These are phyloP conservation scores for Starmerella apis DNA, from an alignment of 805 yeast genomes.

Conservation along the genomic window DNA sequence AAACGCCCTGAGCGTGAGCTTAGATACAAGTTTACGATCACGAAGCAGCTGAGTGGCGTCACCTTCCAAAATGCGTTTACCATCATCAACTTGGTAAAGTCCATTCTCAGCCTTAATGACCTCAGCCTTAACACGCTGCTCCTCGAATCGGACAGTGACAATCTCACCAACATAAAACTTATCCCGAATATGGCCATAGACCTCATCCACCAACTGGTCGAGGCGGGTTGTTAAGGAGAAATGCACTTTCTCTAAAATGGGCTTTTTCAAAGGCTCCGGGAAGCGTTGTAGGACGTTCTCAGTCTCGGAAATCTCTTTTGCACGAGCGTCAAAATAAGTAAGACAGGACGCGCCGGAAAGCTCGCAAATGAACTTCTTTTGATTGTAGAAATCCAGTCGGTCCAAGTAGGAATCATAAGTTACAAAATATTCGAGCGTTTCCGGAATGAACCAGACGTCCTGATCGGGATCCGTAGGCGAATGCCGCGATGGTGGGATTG, in stretches of 20 bases:
- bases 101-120: slow-evolving; percentile 13
- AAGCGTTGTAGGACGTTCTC: slow-evolving; percentile 61
- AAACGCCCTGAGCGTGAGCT: slow-evolving; percentile 81
- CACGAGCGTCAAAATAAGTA: slow-evolving; percentile 80
- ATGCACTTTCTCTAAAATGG: slow-evolving; percentile 75
- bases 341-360: slow-evolving; percentile 88
- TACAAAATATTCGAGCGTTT: slow-evolving; percentile 81
- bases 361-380: slow-evolving; percentile 82
- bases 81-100: slow-evolving; percentile 13
- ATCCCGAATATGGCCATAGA: slow-evolving; percentile 61
- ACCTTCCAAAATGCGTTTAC: slow-evolving; percentile 17
- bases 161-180: slow-evolving; percentile 89
- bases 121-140: slow-evolving; percentile 44
- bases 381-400: slow-evolving; percentile 34
- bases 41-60: slow-evolving; percentile 47
- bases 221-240: slow-evolving; percentile 71
- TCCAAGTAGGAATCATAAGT: slow-evolving; percentile 64
- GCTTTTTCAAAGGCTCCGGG: slow-evolving; percentile 87
- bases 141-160: slow-evolving; percentile 47
- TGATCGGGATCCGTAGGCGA: slow-evolving; percentile 31
- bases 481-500: slow-evolving; percentile 25
- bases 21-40: slow-evolving; percentile 79
- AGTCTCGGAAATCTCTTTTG: slow-evolving; percentile 48
- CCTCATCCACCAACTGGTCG: slow-evolving; percentile 79
- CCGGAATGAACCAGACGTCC: slow-evolving; percentile 70